Conservation (phyloP, 257 asterid species). For the Solanum clarkiae region DNA sequence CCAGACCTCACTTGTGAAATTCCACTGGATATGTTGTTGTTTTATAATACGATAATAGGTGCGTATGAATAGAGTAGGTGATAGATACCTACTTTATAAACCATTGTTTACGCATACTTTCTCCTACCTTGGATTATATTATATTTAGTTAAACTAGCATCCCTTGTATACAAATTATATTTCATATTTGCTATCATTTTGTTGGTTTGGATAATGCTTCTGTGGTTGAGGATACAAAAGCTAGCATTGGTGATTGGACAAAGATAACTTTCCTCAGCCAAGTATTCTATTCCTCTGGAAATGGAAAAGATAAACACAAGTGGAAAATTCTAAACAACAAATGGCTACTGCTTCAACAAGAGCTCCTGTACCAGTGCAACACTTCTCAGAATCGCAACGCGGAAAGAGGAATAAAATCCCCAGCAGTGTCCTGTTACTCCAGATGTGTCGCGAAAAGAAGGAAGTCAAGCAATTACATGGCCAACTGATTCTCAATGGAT, state of each 20-base stretch:
- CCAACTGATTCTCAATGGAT: constrained; percentile 14
- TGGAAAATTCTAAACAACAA: neutral
- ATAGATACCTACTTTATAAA: neutral
- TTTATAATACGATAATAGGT: neutral
- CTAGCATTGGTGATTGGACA: neutral
- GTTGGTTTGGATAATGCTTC: constrained; percentile 5
- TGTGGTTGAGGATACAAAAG: neutral
- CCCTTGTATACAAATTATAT: neutral
- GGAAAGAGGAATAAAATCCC: neutral
- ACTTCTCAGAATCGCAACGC: neutral
- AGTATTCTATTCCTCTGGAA: neutral
- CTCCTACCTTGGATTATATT: neutral
- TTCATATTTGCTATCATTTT: neutral
- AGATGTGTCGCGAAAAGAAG: constrained; percentile 3
- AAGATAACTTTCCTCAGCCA: neutral
- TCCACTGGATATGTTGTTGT: too few relatives aligned
- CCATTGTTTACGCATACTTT: neutral
- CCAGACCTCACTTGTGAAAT: too few relatives aligned
- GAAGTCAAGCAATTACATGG: constrained; percentile 16
- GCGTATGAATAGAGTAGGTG: neutral
- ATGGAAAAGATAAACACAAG: neutral
- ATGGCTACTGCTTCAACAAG: constrained; percentile 9
- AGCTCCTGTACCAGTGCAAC: neutral
- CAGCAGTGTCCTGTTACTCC: neutral
- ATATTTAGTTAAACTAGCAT: neutral